Conservation (phyloP, 805 yeast species). For the Saturnispora sekii region DNA sequence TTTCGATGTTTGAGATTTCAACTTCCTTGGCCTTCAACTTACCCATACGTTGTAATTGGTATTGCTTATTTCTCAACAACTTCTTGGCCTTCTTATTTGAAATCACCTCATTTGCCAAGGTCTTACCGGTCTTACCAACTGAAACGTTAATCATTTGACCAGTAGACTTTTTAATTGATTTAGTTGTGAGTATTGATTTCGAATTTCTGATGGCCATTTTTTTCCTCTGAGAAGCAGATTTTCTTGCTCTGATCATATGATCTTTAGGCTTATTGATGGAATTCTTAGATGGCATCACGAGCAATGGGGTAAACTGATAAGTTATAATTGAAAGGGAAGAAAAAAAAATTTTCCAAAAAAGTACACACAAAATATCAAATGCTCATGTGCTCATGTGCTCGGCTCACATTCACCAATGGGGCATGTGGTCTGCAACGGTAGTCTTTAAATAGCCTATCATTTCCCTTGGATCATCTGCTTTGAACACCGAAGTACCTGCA, state of each 20-base stretch:
- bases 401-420: too few relatives aligned
- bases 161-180: conserved; percentile 2
- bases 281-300: conserved; percentile 68
- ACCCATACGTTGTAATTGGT: conserved; percentile 42
- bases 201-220: conserved; percentile 14
- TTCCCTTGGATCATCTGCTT: conserved; percentile 68
- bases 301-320: neutral
- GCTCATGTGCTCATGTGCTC: too few relatives aligned
- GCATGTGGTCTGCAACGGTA: conserved; percentile 32
- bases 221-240: conserved; percentile 40
- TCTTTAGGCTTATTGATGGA: conserved; percentile 73
- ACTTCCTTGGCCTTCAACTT: conserved; percentile 32
- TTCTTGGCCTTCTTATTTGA: conserved; percentile 74
- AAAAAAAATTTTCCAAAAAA: conserved; percentile 1
- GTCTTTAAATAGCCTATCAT: conserved; percentile 62
- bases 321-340: neutral
- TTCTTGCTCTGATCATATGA: conserved; percentile 42
- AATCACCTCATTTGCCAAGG: conserved; percentile 47
- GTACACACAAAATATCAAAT: too few relatives aligned
- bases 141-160: conserved; percentile 32
- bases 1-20: conserved; percentile 34
- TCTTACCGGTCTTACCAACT: conserved; percentile 28
- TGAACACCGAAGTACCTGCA: conserved; percentile 92
- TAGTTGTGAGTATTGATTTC: conserved; percentile 8
- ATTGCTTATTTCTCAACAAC: conserved; percentile 68